Evolutionary conservation across 352 stramenopile species (phyloP).

Genomic region (Phytophthora meadii): DNA sequence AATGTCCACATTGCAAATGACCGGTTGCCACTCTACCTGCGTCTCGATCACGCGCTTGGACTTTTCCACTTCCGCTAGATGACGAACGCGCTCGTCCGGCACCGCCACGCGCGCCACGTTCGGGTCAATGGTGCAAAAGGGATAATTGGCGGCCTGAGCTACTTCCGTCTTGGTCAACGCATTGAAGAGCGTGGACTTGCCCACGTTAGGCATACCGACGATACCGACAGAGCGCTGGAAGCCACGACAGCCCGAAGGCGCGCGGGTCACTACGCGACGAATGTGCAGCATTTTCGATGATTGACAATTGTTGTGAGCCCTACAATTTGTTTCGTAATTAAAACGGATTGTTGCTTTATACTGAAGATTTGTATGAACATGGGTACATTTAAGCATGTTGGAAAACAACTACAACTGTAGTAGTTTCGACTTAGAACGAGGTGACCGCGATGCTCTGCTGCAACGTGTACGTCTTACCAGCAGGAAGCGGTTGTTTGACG

Average conservation of each 20-base stretch:
- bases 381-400: constrained; percentile 8
- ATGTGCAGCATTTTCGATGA: constrained; percentile 27
- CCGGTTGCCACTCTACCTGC: constrained; percentile 34
- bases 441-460: constrained; percentile 31
- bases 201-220: constrained; percentile 90
- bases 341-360: background rate
- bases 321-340: background rate
- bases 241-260: constrained; percentile 29
- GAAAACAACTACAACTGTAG: constrained; percentile 4
- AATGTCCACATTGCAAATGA: constrained; percentile 6
- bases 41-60: constrained; percentile 80
- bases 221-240: constrained; percentile 89
- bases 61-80: constrained; percentile 73
- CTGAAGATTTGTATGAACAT: constrained; percentile 16
- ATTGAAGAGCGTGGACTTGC: constrained; percentile 92
- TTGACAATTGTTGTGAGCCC: constrained; percentile 1
- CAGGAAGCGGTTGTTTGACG: constrained; percentile 48
- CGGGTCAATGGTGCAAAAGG: constrained; percentile 91
- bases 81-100: constrained; percentile 66
- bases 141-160: constrained; percentile 88
- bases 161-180: constrained; percentile 87
- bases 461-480: constrained; percentile 55
- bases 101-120: constrained; percentile 85
- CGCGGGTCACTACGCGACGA: constrained; percentile 12
- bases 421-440: constrained; percentile 17